Evolutionary conservation across 2,329 filamentous ascomycete genomes (phyloP).

Genomic region (Scedosporium minutisporum): DNA sequence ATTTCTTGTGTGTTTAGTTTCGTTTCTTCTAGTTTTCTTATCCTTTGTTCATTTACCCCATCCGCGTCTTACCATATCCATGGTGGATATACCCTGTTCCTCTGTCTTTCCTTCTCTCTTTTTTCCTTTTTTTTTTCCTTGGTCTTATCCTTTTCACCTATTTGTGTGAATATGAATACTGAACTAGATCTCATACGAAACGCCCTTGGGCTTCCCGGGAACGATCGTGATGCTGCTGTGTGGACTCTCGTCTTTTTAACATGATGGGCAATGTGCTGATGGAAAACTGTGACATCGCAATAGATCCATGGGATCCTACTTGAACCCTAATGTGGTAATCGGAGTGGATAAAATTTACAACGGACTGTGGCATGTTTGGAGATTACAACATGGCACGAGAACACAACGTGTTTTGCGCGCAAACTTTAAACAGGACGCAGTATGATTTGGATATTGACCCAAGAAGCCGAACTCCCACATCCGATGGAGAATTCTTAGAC

Average conservation of each 20-base stretch:
- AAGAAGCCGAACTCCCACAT: no score
- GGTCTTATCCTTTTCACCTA: not conserved
- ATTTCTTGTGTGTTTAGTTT: constrained; percentile 6
- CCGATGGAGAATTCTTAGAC: no score
- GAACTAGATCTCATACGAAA: not conserved
- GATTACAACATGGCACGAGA: no score
- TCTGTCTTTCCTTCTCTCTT: constrained; percentile 5
- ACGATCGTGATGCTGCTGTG: not conserved
- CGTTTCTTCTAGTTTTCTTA: constrained; percentile 20
- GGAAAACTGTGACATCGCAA: no score
- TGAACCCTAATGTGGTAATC: not conserved
- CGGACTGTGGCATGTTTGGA: not conserved
- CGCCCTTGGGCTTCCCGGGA: not conserved
- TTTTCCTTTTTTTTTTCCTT: constrained; percentile 2
- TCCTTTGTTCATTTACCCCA: constrained; percentile 10
- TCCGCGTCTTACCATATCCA: not conserved
- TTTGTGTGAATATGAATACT: constrained; percentile 4
- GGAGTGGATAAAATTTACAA: not conserved
- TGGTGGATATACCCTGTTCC: not conserved
- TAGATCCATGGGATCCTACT: not conserved
- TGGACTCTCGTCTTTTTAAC: no score
- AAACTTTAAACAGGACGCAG: no score
- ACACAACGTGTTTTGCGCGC: not conserved
- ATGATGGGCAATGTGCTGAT: no score
- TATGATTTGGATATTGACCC: no score